Percentiles rank a stretch among this genome's conserved stretches.
Evolutionary conservation across 2,329 filamentous ascomycete species (phyloP).

Genomic region (Hypoxylon sp.): DNA sequence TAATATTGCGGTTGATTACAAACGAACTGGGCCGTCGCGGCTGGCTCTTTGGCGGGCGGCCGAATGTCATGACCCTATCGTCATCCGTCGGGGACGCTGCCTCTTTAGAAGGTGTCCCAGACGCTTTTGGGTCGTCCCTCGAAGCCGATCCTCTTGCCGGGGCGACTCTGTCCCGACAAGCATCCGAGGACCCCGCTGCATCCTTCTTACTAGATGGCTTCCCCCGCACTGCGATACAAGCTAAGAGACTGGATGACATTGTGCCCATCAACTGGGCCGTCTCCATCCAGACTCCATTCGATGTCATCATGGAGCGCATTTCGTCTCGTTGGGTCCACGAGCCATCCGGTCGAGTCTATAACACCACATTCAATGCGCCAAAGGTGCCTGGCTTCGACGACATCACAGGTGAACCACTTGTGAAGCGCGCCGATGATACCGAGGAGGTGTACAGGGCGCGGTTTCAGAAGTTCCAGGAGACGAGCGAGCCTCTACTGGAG

Average conservation of each 20-base stretch:
- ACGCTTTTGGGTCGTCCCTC: conserved; percentile 59
- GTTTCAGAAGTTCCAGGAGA: conserved; percentile 87
- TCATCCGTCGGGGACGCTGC: conserved; percentile 58
- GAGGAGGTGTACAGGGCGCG: conserved; percentile 87
- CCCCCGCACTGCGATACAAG: conserved; percentile 88
- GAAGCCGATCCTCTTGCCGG: conserved; percentile 57
- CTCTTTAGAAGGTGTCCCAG: conserved; percentile 54
- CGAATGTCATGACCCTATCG: conserved; percentile 68
- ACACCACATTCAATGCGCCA: conserved; percentile 91
- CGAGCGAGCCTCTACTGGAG: conserved; percentile 85
- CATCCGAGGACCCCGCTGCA: conserved; percentile 79
- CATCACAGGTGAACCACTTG: conserved; percentile 87
- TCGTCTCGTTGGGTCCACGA: conserved; percentile 94
- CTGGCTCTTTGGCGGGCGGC: conserved; percentile 75
- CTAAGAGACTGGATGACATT: conserved; percentile 80
- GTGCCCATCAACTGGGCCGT: conserved; percentile 97
- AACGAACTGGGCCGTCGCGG: conserved; percentile 88
- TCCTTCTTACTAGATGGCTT: conserved; percentile 98
- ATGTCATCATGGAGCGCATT: conserved; percentile 91
- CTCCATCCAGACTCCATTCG: conserved; percentile 85
- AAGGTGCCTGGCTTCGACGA: conserved; percentile 87
- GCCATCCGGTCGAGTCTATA: conserved; percentile 92
- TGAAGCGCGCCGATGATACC: conserved; percentile 87
- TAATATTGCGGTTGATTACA: conserved; percentile 93
- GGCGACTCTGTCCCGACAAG: conserved; percentile 57